These are phyloP conservation scores for Corylus heterophylla DNA, from an alignment of 306 rosid genomes.

Conservation along the genomic window DNA sequence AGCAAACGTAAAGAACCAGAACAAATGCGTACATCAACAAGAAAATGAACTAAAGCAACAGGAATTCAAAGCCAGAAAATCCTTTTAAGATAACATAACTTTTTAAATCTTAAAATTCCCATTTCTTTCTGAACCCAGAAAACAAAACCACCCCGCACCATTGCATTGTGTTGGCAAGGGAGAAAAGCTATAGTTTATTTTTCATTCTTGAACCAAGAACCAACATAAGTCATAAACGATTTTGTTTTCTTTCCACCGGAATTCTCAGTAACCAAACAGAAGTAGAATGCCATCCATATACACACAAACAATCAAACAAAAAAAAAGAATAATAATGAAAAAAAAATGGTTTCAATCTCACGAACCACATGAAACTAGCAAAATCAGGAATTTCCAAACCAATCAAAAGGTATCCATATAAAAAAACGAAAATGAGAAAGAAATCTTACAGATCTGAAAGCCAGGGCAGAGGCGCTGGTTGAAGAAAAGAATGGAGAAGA, in stretches of 20 bases:
- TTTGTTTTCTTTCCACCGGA: neutral
- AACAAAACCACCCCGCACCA: neutral
- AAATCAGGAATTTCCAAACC: neutral
- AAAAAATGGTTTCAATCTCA: neutral
- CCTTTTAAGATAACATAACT: too few species aligned
- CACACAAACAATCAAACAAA: neutral
- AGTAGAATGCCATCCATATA: neutral
- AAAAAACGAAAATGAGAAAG: constrained; percentile 1
- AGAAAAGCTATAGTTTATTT: too few species aligned
- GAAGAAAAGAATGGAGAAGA: neutral
- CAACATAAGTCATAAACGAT: neutral
- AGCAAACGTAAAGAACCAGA: neutral
- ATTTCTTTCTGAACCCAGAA: too few species aligned
- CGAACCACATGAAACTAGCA: neutral
- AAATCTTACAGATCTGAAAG: constrained; percentile 39
- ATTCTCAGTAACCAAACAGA: constrained; percentile 10
- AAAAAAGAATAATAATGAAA: neutral
- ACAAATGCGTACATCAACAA: constrained; percentile 1
- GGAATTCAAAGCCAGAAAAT: neutral
- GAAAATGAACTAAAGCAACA: neutral
- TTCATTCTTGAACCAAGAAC: neutral
- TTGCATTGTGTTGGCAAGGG: neutral
- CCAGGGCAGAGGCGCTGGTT: neutral
- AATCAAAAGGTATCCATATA: too few species aligned
- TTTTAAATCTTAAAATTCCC: too few species aligned